Percentiles rank a stretch among this genome's conserved stretches.
Evolutionary conservation across 495 filamentous ascomycete genomes (phyloP).

Genomic region (Hypoxylon trugodes): DNA sequence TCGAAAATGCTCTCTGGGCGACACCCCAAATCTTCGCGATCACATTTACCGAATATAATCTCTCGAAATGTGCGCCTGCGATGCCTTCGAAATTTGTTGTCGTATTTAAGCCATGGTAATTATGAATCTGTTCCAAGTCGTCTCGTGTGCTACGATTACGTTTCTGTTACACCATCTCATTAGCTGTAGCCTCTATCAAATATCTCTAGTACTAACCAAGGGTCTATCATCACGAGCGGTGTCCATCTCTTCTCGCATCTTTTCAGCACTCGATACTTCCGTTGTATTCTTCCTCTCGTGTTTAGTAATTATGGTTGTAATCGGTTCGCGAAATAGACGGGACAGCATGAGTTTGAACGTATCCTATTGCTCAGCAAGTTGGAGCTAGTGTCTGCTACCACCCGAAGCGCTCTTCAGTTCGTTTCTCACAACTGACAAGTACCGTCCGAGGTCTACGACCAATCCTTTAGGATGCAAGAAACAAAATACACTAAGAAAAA

Average conservation of each 20-base stretch:
- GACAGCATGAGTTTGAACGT: no score
- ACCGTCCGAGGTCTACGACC: no score
- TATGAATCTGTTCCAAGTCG: neutral
- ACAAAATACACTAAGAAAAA: no score
- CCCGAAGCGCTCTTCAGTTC: no score
- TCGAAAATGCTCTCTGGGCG: constrained; percentile 8
- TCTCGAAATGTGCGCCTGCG: neutral
- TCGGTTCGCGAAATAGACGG: no score
- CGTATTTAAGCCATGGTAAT: neutral
- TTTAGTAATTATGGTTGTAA: no score
- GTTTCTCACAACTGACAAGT: no score
- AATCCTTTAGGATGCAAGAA: no score
- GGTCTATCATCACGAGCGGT: neutral
- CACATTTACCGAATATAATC: constrained; percentile 7
- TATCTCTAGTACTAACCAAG: neutral
- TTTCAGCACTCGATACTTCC: no score
- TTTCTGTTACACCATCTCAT: neutral
- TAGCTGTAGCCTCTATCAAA: neutral
- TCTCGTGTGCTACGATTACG: neutral
- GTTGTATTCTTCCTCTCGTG: no score
- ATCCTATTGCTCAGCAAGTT: no score
- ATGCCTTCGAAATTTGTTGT: neutral
- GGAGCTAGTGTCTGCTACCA: no score
- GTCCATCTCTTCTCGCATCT: neutral
- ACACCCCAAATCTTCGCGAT: constrained; percentile 17